A percentile compares a stretch with the other conserved stretches of the same genome.
Evolutionary conservation across 371 early-diverging fungal species (phyloP).

Genomic region (Apophysomyces elegans): DNA sequence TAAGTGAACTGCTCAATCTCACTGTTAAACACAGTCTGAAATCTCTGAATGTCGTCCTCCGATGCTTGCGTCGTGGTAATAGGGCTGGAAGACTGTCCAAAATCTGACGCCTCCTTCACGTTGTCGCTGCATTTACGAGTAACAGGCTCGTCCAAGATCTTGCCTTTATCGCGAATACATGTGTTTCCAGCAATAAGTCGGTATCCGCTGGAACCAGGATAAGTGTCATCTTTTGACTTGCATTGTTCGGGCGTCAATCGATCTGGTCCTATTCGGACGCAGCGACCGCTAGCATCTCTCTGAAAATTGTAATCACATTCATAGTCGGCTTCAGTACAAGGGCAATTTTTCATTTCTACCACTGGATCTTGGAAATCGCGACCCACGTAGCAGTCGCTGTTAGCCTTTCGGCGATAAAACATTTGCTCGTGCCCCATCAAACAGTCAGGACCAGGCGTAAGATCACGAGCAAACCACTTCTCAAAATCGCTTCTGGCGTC

Average conservation of each 20-base stretch:
- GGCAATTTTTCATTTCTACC: conserved; percentile 65
- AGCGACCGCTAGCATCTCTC: conserved; percentile 55
- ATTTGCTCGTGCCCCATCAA: conserved; percentile 84
- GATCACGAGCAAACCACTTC: conserved; percentile 69
- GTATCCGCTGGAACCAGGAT: conserved; percentile 85
- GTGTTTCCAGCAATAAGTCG: conserved; percentile 85
- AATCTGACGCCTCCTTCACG: conserved; percentile 2
- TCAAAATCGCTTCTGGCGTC: conserved; percentile 76
- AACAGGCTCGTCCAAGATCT: conserved; percentile 65
- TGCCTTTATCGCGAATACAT: conserved; percentile 59
- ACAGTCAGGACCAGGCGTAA: conserved; percentile 73
- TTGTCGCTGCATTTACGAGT: conserved; percentile 65
- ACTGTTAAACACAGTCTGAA: conserved; percentile 45
- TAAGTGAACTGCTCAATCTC: conserved; percentile 58
- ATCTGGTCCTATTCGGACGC: conserved; percentile 61
- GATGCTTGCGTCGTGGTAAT: conserved; percentile 29
- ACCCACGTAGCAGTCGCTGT: conserved; percentile 82
- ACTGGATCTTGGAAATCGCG: conserved; percentile 62
- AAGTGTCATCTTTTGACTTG: conserved; percentile 62
- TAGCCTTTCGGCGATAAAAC: conserved; percentile 77
- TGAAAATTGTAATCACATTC: conserved; percentile 92
- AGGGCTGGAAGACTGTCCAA: neutral
- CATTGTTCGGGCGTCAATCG: conserved; percentile 60
- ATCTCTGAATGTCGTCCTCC: conserved; percentile 39
- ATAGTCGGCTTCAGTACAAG: conserved; percentile 84